Evolutionary conservation across 164 flowering plant species (phyloP).

Genomic region (Stephania japonica): DNA sequence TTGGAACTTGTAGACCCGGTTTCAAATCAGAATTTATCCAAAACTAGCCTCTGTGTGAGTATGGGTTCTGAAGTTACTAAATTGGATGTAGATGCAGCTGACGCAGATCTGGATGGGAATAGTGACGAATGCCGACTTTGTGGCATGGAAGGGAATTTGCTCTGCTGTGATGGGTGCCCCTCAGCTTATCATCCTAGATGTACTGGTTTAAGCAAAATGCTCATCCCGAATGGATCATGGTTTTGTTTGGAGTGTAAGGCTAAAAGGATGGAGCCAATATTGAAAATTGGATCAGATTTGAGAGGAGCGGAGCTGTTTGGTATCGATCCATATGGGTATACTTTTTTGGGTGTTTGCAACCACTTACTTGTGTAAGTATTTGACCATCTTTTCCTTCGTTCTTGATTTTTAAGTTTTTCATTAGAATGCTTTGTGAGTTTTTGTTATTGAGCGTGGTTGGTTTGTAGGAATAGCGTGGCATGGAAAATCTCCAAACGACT

Average conservation of each 20-base stretch:
- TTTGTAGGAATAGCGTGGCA: not conserved
- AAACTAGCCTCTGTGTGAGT: constrained; percentile 16
- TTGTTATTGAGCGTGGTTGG: not conserved
- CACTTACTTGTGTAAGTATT: constrained; percentile 89
- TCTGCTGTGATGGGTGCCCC: constrained; percentile 99
- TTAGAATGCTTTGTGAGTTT: not conserved
- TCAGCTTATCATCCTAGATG: constrained; percentile 93
- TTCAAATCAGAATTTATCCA: constrained; percentile 26
- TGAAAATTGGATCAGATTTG: constrained; percentile 45
- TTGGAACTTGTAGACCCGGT: constrained; percentile 31
- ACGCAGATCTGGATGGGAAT: constrained; percentile 56
- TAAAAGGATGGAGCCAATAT: constrained; percentile 39
- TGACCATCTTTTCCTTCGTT: not conserved
- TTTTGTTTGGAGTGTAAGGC: constrained; percentile 86
- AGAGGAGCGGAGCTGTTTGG: constrained; percentile 83
- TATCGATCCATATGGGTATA: constrained; percentile 56
- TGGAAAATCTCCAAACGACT: too few species aligned
- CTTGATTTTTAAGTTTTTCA: not conserved
- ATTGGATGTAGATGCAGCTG: constrained; percentile 21
- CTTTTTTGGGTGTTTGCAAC: constrained; percentile 78
- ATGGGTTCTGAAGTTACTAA: constrained; percentile 22
- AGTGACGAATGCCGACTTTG: constrained; percentile 93
- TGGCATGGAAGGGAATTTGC: constrained; percentile 94
- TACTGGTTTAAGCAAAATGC: constrained; percentile 66
- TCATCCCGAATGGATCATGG: constrained; percentile 81